These are phyloP conservation scores for Phialemonium atrogriseum DNA, from an alignment of 2,329 filamentous ascomycete species.

Conservation along the genomic window DNA sequence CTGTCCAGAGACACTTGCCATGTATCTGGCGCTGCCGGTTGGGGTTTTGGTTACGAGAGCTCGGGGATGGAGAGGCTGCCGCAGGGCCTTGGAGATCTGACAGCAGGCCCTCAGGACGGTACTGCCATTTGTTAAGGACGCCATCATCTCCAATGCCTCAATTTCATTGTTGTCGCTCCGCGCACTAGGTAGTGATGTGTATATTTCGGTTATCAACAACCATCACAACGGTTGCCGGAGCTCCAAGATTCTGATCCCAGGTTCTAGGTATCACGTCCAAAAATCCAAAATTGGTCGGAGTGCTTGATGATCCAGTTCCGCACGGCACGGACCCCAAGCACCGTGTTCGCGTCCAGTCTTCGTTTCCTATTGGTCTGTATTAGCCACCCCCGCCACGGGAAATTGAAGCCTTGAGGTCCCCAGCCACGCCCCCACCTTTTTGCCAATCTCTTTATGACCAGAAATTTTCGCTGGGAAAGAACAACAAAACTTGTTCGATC, in stretches of 20 bases:
- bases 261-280: no score
- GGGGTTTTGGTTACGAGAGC: slow-evolving; percentile 8
- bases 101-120: slow-evolving; percentile 13
- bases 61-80: slow-evolving; percentile 14
- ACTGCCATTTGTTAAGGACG: slow-evolving; percentile 13
- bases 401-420: no score
- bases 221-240: no score
- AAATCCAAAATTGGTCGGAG: no score
- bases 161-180: slow-evolving; percentile 12
- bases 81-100: slow-evolving; percentile 8
- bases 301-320: no score
- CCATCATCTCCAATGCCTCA: slow-evolving; percentile 13
- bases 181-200: slow-evolving; percentile 6
- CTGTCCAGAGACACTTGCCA: slow-evolving; percentile 2
- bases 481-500: slow-evolving; percentile 8
- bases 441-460: slow-evolving; percentile 1
- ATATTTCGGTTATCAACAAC: no score
- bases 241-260: no score
- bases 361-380: no score
- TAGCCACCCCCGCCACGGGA: no score
- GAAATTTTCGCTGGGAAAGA: slow-evolving; percentile 7
- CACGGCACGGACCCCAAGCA: no score
- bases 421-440: slow-evolving; percentile 2
- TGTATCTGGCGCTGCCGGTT: slow-evolving; percentile 6
- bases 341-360: no score